Conservation (phyloP, 257 asterid genomes). For the Haberlea rhodopensis region DNA sequence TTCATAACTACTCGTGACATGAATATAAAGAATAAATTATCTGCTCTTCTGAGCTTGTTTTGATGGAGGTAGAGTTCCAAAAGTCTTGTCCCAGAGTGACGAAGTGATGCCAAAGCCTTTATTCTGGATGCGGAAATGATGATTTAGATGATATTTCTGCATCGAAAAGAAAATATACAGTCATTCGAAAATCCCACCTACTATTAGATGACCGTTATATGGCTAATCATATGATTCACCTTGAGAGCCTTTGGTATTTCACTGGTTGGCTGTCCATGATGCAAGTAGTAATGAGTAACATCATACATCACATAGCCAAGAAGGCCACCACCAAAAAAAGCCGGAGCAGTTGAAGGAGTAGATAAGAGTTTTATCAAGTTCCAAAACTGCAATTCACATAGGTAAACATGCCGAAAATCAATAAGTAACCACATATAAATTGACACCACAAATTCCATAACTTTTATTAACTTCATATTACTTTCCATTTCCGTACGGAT, state of each 20-base stretch:
- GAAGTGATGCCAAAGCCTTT: conserved; percentile 93
- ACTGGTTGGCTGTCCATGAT: conserved; percentile 77
- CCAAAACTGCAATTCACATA: conserved; percentile 60
- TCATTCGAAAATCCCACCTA: background rate
- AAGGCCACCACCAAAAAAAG: conserved; percentile 76
- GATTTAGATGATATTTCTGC: conserved; percentile 90
- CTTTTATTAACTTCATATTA: background rate
- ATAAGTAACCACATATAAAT: background rate
- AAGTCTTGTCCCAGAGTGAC: conserved; percentile 79
- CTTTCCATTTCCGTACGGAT: too few species aligned
- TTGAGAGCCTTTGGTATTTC: conserved; percentile 56
- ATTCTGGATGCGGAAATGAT: conserved; percentile 81
- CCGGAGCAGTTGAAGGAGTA: conserved; percentile 65
- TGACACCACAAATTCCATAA: background rate
- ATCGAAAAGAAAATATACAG: conserved; percentile 17
- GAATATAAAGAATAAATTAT: conserved; percentile 27
- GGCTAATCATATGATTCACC: conserved; percentile 36
- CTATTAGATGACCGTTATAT: background rate
- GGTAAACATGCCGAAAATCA: background rate
- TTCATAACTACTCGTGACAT: background rate
- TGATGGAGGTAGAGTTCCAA: conserved; percentile 75
- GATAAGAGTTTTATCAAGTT: conserved; percentile 42
- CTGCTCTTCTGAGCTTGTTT: conserved; percentile 46
- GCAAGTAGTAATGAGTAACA: conserved; percentile 85
- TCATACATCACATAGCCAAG: conserved; percentile 88